A percentile compares a stretch with the other conserved stretches of the same genome.
These are phyloP conservation scores for Inga oerstediana DNA, from an alignment of 306 rosid genomes.

Conservation along the genomic window DNA sequence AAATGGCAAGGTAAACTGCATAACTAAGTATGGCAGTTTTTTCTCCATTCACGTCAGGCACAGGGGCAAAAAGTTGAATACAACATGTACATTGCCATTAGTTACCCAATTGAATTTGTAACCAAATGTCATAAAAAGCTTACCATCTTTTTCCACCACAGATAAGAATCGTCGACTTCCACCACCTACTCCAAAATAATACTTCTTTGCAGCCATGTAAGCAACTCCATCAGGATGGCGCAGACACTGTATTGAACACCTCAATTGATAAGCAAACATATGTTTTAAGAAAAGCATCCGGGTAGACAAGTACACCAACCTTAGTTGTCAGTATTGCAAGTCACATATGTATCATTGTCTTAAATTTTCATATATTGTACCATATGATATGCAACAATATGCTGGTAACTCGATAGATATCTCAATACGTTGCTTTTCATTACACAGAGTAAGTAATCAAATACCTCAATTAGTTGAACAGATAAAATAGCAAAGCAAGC, in stretches of 20 bases:
- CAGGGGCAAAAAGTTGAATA: slow-evolving; percentile 23
- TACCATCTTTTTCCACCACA: slow-evolving; percentile 80
- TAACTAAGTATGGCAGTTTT: not conserved
- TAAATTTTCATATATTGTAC: not conserved
- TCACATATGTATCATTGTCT: not conserved
- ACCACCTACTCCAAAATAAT: slow-evolving; percentile 98
- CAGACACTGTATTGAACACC: slow-evolving; percentile 55
- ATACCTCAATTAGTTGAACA: not conserved
- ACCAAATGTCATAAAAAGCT: slow-evolving; percentile 36
- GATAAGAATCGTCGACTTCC: slow-evolving; percentile 78
- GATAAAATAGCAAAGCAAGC: not conserved
- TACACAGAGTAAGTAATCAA: not conserved
- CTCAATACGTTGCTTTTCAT: not conserved
- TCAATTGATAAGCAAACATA: not conserved
- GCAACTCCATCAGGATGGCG: slow-evolving; percentile 33
- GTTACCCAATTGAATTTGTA: not conserved
- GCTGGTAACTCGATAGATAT: not conserved
- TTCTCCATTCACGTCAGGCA: no score
- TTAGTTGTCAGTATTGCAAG: not conserved
- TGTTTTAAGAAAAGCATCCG: slow-evolving; percentile 19
- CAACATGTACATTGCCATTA: not conserved
- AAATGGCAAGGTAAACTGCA: slow-evolving; percentile 12
- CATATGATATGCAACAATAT: not conserved
- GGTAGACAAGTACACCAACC: slow-evolving; percentile 13
- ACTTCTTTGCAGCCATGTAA: slow-evolving; percentile 91